phyloP scores from a whole-genome alignment of 2,329 filamentous ascomycete species.

The Sarocladium kiliense region DNA sequence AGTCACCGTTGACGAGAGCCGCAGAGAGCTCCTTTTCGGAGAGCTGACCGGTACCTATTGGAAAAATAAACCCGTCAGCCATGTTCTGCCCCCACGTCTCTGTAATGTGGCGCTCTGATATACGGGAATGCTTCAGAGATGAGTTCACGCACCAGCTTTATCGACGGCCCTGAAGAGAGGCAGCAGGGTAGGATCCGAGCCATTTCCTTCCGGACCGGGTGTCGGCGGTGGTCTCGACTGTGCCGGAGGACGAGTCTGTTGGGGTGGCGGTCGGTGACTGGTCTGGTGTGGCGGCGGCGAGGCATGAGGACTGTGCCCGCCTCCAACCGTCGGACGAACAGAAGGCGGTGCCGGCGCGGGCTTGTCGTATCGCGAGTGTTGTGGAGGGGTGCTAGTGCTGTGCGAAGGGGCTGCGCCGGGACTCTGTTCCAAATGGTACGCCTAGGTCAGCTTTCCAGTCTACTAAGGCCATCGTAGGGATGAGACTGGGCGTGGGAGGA shows the following conservation, averaged over 20 bases:
- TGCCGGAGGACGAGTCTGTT: slow-evolving; percentile 48
- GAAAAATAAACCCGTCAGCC: not conserved
- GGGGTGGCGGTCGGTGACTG: slow-evolving; percentile 28
- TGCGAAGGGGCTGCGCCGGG: slow-evolving; percentile 22
- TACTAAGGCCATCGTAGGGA: not conserved
- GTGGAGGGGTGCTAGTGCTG: slow-evolving; percentile 17
- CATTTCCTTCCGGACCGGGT: slow-evolving; percentile 46
- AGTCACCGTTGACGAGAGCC: slow-evolving; percentile 94
- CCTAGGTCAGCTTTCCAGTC: not conserved
- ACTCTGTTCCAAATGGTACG: slow-evolving; percentile 22
- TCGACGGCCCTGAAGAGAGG: slow-evolving; percentile 89
- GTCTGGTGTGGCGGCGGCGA: slow-evolving; percentile 11
- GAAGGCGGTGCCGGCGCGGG: slow-evolving; percentile 21
- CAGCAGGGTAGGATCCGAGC: slow-evolving; percentile 68
- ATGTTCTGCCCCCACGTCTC: not conserved
- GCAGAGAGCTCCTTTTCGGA: slow-evolving; percentile 82
- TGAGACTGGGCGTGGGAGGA: not conserved
- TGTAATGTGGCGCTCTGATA: too few species aligned
- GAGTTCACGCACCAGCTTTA: slow-evolving; percentile 58
- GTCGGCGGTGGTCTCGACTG: slow-evolving; percentile 61
- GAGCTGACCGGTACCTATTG: slow-evolving; percentile 67
- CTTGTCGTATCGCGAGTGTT: slow-evolving; percentile 12
- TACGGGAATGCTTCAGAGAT: too few species aligned
- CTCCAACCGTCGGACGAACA: slow-evolving; percentile 16
- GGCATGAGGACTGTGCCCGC: not conserved